A percentile compares a stretch with the other conserved stretches of the same genome.
Conservation (phyloP, 139 green algal species). For the Limnomonas spitsbergensis region DNA sequence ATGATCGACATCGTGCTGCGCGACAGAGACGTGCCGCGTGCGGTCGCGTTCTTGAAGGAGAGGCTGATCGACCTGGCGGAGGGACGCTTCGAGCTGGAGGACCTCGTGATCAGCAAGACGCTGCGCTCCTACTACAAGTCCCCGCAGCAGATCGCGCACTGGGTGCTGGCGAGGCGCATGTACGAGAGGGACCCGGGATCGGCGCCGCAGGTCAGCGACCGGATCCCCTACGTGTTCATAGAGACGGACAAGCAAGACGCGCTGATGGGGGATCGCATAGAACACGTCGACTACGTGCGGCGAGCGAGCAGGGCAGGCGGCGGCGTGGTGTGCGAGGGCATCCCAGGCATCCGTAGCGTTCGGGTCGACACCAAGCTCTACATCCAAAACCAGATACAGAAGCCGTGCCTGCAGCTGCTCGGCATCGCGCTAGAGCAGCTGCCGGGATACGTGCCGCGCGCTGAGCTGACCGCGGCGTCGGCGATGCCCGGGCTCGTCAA, state of each 20-base stretch:
- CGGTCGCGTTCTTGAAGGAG: neutral
- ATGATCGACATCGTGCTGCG: constrained; percentile 3
- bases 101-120: constrained; percentile 28
- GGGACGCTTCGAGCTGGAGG: neutral
- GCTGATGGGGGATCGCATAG: constrained; percentile 22
- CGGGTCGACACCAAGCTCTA: constrained; percentile 16
- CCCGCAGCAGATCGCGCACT: constrained; percentile 23
- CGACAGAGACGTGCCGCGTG: neutral
- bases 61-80: neutral
- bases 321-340: too few relatives aligned
- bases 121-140: constrained; percentile 22
- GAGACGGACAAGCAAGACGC: constrained; percentile 1
- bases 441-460: neutral
- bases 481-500: neutral
- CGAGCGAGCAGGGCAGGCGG: too few relatives aligned
- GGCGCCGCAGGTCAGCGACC: constrained; percentile 22
- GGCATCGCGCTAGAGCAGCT: constrained; percentile 7
- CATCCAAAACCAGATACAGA: constrained; percentile 26
- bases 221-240: constrained; percentile 20
- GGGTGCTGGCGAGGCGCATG: constrained; percentile 24
- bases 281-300: constrained; percentile 17
- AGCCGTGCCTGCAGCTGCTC: constrained; percentile 14
- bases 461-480: neutral
- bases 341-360: neutral
- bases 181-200: constrained; percentile 17